Percentiles rank a stretch among this genome's conserved stretches.
phyloP scores from a whole-genome alignment of 2,329 filamentous ascomycete genomes.

The Penicillium brevicompactum region DNA sequence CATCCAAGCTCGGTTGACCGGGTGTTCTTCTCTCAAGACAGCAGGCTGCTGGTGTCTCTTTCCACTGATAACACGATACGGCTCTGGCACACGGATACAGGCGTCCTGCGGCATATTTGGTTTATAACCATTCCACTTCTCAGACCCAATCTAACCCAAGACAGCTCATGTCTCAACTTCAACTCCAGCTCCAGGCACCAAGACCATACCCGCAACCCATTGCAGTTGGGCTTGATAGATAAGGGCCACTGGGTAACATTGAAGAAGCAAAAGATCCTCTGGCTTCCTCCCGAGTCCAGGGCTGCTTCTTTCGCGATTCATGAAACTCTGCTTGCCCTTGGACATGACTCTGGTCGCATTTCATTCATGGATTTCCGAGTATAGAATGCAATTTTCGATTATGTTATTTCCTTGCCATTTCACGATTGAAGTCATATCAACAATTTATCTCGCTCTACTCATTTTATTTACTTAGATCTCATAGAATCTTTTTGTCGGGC shows the following conservation, averaged over 20 bases:
- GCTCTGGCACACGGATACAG: constrained; percentile 12
- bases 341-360: constrained; percentile 5
- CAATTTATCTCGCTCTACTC: no score
- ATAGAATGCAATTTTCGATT: no score
- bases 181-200: no score
- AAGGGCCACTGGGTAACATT: constrained; percentile 7
- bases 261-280: constrained; percentile 4
- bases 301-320: constrained; percentile 7
- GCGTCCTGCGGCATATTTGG: background rate
- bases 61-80: constrained; percentile 3
- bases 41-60: no score
- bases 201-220: background rate
- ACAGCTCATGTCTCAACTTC: background rate
- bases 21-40: no score
- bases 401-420: no score
- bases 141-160: no score
- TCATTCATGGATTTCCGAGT: constrained; percentile 4
- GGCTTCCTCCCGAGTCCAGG: constrained; percentile 14
- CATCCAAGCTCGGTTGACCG: no score
- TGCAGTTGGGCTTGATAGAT: background rate
- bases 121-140: background rate
- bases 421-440: no score
- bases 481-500: no score
- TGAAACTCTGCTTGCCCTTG: constrained; percentile 4
- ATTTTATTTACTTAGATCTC: no score